phyloP scores from a whole-genome alignment of 2,329 filamentous ascomycete genomes.

The Parascedosporium putredinis region DNA sequence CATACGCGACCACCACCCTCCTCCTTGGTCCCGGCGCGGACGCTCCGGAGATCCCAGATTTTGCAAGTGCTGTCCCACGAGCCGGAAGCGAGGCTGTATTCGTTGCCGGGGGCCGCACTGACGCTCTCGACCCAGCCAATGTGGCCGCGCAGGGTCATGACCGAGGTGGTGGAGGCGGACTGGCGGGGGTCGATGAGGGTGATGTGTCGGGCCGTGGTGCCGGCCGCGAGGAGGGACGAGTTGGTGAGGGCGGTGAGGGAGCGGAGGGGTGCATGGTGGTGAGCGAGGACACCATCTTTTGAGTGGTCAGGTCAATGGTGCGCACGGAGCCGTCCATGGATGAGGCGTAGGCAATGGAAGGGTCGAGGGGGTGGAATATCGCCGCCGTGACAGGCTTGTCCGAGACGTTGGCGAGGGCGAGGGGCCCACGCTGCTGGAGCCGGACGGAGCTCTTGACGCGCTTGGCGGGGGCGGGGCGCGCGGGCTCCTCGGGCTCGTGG shows the following conservation, averaged over 20 bases:
- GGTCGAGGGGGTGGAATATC: slow-evolving; percentile 74
- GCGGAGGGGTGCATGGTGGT: slow-evolving; percentile 73
- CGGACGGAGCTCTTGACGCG: slow-evolving; percentile 24
- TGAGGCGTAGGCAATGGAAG: slow-evolving; percentile 81
- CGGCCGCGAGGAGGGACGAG: slow-evolving; percentile 52
- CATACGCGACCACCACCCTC: slow-evolving; percentile 54
- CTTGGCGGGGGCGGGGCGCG: slow-evolving; percentile 27
- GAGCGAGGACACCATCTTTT: slow-evolving; percentile 66
- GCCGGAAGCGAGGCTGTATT: slow-evolving; percentile 78
- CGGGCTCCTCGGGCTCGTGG: slow-evolving; percentile 57
- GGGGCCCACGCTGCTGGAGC: slow-evolving; percentile 62
- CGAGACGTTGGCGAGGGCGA: slow-evolving; percentile 64
- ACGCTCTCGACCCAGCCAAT: slow-evolving; percentile 57
- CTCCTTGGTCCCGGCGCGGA: slow-evolving; percentile 46
- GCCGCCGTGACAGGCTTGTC: slow-evolving; percentile 65
- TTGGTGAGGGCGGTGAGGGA: slow-evolving; percentile 65
- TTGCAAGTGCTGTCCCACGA: slow-evolving; percentile 86
- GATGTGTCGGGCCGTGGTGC: slow-evolving; percentile 77
- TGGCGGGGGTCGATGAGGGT: slow-evolving; percentile 86
- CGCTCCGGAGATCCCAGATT: slow-evolving; percentile 83
- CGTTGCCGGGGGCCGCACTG: slow-evolving; percentile 47
- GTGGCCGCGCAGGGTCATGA: slow-evolving; percentile 88
- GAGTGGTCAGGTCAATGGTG: slow-evolving; percentile 83
- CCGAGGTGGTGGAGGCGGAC: slow-evolving; percentile 63
- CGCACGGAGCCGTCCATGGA: slow-evolving; percentile 86